phyloP scores from a whole-genome alignment of 176 grass and related monocot species.

The Aegilops tauschii region DNA sequence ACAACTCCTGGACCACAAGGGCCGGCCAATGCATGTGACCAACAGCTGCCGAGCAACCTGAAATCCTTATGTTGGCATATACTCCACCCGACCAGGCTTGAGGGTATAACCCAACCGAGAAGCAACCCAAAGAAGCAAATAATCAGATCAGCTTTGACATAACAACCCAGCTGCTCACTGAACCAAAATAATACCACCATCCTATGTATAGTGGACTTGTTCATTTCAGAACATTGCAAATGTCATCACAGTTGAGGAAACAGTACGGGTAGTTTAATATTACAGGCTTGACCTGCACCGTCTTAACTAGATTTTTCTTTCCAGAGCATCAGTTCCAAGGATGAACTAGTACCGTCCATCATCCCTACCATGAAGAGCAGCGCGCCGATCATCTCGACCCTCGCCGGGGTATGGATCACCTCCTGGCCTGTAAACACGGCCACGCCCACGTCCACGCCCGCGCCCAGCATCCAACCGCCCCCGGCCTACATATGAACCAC shows the following conservation, averaged over 20 bases:
- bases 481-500: constrained; percentile 36
- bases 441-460: constrained; percentile 24
- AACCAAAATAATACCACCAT: background rate
- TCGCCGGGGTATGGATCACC: constrained; percentile 38
- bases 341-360: constrained; percentile 31
- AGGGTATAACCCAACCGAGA: background rate
- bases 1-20: background rate
- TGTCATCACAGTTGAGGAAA: constrained; percentile 28
- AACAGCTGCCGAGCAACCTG: background rate
- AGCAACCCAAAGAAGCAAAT: background rate
- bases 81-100: background rate
- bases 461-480: constrained; percentile 29
- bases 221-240: constrained; percentile 11
- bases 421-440: constrained; percentile 46
- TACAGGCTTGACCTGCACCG: constrained; percentile 24
- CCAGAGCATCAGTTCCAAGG: background rate
- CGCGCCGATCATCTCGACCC: constrained; percentile 33
- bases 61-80: background rate
- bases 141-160: background rate
- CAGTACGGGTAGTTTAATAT: constrained; percentile 11
- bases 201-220: background rate
- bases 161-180: background rate
- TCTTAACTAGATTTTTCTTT: constrained; percentile 16
- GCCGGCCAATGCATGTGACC: background rate
- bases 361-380: constrained; percentile 43